These are phyloP conservation scores for Colletotrichum sp. DNA, from an alignment of 2,329 filamentous ascomycete genomes.

Conservation along the genomic window DNA sequence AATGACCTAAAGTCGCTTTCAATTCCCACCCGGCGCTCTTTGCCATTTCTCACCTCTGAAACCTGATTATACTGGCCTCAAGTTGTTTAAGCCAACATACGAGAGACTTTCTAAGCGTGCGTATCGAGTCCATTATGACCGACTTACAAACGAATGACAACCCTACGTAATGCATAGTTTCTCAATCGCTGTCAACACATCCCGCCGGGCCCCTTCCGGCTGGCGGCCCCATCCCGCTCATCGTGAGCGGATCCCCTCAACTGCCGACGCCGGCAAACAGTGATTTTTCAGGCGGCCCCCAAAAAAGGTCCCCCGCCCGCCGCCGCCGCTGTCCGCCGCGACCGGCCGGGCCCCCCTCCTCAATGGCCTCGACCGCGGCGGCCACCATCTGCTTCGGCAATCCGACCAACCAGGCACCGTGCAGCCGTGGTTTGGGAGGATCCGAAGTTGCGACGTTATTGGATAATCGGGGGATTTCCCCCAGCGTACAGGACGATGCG, in stretches of 20 bases:
- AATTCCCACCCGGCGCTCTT: neutral
- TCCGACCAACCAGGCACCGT: slow-evolving; percentile 1
- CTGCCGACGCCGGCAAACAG: neutral
- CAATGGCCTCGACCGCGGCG: neutral
- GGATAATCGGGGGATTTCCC: neutral
- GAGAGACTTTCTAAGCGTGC: neutral
- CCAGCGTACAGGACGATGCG: neutral
- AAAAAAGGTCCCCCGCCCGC: neutral
- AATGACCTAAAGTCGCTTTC: neutral
- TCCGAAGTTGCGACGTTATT: neutral
- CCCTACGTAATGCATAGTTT: neutral
- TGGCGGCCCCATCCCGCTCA: neutral
- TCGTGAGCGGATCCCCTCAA: neutral
- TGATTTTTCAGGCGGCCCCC: neutral
- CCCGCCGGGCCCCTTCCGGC: neutral
- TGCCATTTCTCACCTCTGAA: neutral
- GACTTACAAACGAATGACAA: neutral
- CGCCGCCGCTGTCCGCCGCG: neutral
- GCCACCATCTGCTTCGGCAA: neutral
- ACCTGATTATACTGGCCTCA: neutral
- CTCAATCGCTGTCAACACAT: neutral
- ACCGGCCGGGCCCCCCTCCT: neutral
- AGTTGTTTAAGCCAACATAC: neutral
- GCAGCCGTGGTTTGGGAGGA: neutral
- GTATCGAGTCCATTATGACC: neutral